phyloP scores from a whole-genome alignment of 2,329 filamentous ascomycete species.

The Verticillium nubilum region DNA sequence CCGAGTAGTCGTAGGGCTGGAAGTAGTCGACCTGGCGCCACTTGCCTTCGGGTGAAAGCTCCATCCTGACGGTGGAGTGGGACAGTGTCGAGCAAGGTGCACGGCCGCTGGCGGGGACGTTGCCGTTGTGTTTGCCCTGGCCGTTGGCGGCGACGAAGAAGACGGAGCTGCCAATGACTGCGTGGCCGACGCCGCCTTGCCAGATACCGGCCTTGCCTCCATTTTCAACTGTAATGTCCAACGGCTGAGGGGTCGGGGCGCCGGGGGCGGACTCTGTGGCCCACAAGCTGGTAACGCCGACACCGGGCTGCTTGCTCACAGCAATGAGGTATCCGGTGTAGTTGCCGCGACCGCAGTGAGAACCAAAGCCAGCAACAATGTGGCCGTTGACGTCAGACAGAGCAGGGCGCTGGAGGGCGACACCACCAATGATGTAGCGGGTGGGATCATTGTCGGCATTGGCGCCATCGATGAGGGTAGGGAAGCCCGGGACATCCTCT shows the following conservation, averaged over 20 bases:
- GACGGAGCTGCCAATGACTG: conserved; percentile 21
- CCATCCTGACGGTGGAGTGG: conserved; percentile 24
- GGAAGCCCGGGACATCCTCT: conserved; percentile 30
- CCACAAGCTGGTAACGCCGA: conserved; percentile 22
- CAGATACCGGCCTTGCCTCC: conserved; percentile 30
- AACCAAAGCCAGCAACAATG: conserved; percentile 40
- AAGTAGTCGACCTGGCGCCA: conserved; percentile 29
- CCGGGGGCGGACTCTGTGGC: conserved; percentile 26
- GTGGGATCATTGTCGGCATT: conserved; percentile 37
- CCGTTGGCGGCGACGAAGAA: conserved; percentile 22
- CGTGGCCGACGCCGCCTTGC: conserved; percentile 28
- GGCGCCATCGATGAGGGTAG: conserved; percentile 36
- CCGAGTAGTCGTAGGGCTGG: conserved; percentile 32
- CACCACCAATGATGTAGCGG: conserved; percentile 38
- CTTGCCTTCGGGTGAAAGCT: conserved; percentile 15
- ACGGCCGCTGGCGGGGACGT: conserved; percentile 26
- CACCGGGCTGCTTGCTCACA: conserved; percentile 22
- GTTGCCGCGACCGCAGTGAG: conserved; percentile 42
- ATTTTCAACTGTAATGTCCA: conserved; percentile 5
- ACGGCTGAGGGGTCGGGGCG: conserved; percentile 17
- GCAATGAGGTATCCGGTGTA: conserved; percentile 27
- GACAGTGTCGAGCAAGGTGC: conserved; percentile 24
- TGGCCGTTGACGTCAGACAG: conserved; percentile 25
- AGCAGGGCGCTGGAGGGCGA: conserved; percentile 36
- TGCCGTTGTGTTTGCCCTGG: conserved; percentile 25